Evolutionary conservation across 1,139 yeast species (phyloP), one percentile per base, ranked within the genome.

Genomic region (Magnusiomyces paraingens): DNA sequence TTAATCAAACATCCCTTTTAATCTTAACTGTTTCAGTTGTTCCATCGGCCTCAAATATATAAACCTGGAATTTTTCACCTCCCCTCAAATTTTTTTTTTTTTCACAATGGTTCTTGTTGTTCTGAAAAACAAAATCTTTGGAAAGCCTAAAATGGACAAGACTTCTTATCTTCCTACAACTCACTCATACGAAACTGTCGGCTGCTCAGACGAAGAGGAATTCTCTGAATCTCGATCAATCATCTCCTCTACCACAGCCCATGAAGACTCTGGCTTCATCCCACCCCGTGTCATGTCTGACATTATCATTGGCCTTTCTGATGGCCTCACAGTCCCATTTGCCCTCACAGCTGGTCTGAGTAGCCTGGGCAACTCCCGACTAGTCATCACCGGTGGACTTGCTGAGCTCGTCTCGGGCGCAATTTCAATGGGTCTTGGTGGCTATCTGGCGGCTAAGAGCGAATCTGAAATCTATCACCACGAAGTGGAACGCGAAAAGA

Each of bases 401-500:
- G 94, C 94, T 11, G 94, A 86, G 72, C 79, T 86, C 58, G 91
- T 86, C 1, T 83, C 90, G 2, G 94, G 94, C 17, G 90, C 94
- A 49, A 85, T 86, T 53, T 82, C 88, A 49, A 86, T 86, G 94
- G 94, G 94, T 2, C 77, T 86, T 56, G 94, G 94, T 36, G 94
- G 94, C 29, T 86, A 77, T 66, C 76, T 86, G 57, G 94, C 94
- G n/a, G 93, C 93, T 51, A 82, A 81, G 66, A 80, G 86, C 8
- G 94, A 86, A 70, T 70, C 72, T 52, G 93, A 86, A 65, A 69
- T 67, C 59, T 70, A 66, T 60, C 58, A 63, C 53, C 58, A 62
- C 39, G 86, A 83, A 67, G 85, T 84, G 32, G 78, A 76, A 61
- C 80, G 78, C 68, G 91, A 86, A 66, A 73, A 77, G 62, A 73